Base-by-base conservation (phyloP, 371 early-diverging fungal genomes). In the Mortierella sp. region DNA sequence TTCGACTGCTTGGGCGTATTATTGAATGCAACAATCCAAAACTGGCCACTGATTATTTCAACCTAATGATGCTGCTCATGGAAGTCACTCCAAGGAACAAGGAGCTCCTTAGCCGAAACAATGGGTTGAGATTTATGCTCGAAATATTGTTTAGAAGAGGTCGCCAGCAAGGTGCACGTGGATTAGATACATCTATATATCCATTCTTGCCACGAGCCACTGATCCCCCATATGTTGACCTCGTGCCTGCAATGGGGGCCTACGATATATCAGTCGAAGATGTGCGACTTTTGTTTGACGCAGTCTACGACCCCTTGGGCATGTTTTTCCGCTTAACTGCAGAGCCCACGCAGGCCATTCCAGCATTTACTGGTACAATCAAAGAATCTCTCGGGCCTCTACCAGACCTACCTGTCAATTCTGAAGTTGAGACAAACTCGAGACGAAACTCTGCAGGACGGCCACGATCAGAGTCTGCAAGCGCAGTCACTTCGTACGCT, bases 81-180 rank as follows among this genome's bases (percentile, higher is more conserved):
- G 83, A 84, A 52, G 81, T 85, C 57, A 84, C 84, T n/a, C 85
- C 85, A 18, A 65, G 78, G 35, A 85, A 85, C 73, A 83, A 85
- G 69, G 84, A 85, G 45, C 70, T 85, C 5, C 59, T 85, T 9
- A 74, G 84, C 28, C 72, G 60, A 12, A 78, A 84, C 57, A 24
- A 75, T 12, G 85, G 83, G 14, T 49, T 85, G 40, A 71, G 75
- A 22, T 86, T 67, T 64, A 83, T 86, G 64, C 67, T 83, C 16
- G 75, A 83, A 66, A 75, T 85, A 30, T 51, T 85, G 26, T 85
- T 85, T 57, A 59, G 76, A 18, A 73, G 80, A 52, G 85, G 85
- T 24, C 75, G 77, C 12, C 74, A 72, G 35, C 71, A 73, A 1
- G 72, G 75, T 12, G 77, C 62, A 0, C 55, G 63, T 11, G 78